These are phyloP conservation scores for Ceratocystis variospora DNA, from an alignment of 2,329 filamentous ascomycete genomes.

Conservation along the genomic window DNA sequence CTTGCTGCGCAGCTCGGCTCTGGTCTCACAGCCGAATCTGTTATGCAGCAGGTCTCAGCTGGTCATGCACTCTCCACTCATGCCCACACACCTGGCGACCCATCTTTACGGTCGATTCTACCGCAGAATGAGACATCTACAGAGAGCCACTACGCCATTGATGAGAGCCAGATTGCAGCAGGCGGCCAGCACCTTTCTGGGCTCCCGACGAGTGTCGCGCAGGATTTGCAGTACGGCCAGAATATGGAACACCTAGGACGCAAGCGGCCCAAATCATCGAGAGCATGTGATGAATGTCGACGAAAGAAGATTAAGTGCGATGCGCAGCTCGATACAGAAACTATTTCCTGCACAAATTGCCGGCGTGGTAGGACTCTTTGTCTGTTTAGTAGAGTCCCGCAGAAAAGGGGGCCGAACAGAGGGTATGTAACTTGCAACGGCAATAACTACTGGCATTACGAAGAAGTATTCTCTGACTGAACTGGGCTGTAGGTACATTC, in stretches of 20 bases:
- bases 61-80: not conserved
- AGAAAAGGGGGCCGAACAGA: constrained; percentile 82
- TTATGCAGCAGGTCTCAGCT: not conserved
- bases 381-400: constrained; percentile 73
- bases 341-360: constrained; percentile 69
- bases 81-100: constrained; percentile 23
- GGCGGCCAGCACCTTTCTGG: constrained; percentile 6
- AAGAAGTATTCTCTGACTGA: constrained; percentile 19
- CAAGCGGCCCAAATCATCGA: constrained; percentile 74
- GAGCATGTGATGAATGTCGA: constrained; percentile 78
- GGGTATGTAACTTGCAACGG: constrained; percentile 50
- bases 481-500: constrained; percentile 60
- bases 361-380: constrained; percentile 62
- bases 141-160: not conserved
- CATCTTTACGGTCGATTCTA: constrained; percentile 32
- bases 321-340: constrained; percentile 57
- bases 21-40: not conserved
- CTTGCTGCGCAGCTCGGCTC: not conserved
- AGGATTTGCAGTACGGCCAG: constrained; percentile 20
- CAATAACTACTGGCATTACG: not conserved
- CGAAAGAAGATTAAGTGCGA: constrained; percentile 87
- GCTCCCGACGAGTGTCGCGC: constrained; percentile 18
- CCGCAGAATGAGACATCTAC: constrained; percentile 27
- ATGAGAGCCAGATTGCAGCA: constrained; percentile 19
- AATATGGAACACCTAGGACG: constrained; percentile 37